Base-by-base conservation (phyloP, 2,329 filamentous ascomycete genomes). In the Sclerotinia subarctica region DNA sequence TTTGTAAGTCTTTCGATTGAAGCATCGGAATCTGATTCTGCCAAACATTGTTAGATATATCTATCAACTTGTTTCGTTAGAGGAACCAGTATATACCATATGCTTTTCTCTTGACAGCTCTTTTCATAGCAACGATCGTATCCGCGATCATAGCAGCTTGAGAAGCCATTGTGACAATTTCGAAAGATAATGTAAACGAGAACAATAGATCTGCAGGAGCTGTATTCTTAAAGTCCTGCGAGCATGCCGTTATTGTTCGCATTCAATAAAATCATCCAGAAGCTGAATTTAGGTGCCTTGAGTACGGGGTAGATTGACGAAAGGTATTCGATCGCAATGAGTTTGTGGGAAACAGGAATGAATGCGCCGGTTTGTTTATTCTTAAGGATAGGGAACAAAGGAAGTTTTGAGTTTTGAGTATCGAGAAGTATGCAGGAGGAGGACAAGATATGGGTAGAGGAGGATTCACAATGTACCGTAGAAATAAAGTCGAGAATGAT, bases 11-110 rank as follows among this genome's bases (percentile, higher is more conserved):
- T 83, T 69, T 88, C 84, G 74, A 93, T 88, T 66, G 87, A 85
- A 69, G 88, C 88, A 78, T 94, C 92, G 69, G 90, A 92, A 77
- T 94, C 91, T 73, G 89, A 92, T 70, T 92, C 91, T 93, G 67
- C 72, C 57, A 51, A 57, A 56, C 58, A 64, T 67, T 24, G 54
- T 73, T 64, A 53, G 35, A 47, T n/a, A 75, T 32, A 26, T 63
- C 46, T 46, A 63, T 26, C 29, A 38, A 38, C n/a, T 51, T 75
- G 70, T 76, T 72, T 68, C 66, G 51, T n/a, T 62, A 59, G 69
- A 5, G 53, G 24, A 64, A 51, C 32, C n/a, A 57, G 62, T 47
- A n/a, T 78, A 71, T 79, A 88, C 87, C 87, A 68, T 88, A 88
- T 72, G 85, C 82, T 78, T 85, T 87, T 70, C 87, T 81, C 76